Evolutionary conservation across 805 yeast species (phyloP).

Genomic region (Yarrowia divulgata): DNA sequence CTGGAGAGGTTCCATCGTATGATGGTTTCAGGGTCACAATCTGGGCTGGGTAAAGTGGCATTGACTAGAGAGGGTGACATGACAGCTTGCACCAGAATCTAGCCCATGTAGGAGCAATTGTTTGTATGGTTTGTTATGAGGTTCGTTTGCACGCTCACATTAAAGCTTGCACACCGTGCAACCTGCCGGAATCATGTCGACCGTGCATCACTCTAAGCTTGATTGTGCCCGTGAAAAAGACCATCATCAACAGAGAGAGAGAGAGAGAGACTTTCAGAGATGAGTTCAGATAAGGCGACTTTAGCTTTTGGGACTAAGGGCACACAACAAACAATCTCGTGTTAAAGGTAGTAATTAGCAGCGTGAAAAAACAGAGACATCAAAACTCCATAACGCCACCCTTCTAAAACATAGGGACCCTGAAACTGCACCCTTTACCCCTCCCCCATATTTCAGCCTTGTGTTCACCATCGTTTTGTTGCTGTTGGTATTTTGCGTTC

Average conservation of each 20-base stretch:
- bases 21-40: neutral
- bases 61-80: neutral
- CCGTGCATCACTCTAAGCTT: slow-evolving; percentile 27
- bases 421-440: slow-evolving; percentile 8
- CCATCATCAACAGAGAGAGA: neutral
- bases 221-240: slow-evolving; percentile 22
- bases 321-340: neutral
- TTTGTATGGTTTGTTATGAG: too few relatives aligned
- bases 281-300: slow-evolving; percentile 22
- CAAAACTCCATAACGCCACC: neutral
- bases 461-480: neutral
- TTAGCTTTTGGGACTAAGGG: neutral
- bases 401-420: slow-evolving; percentile 10
- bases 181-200: slow-evolving; percentile 1
- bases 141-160: neutral
- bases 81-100: neutral
- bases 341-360: neutral
- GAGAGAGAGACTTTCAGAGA: neutral
- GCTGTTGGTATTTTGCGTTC: neutral
- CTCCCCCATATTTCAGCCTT: slow-evolving; percentile 1
- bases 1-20: neutral
- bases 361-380: slow-evolving; percentile 1
- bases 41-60: neutral
- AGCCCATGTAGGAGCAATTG: neutral
- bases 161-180: neutral